A percentile compares a stretch with the other conserved stretches of the same genome.
phyloP scores from a whole-genome alignment of 176 grass and related monocot genomes.

The Urochloa ruziziensis region DNA sequence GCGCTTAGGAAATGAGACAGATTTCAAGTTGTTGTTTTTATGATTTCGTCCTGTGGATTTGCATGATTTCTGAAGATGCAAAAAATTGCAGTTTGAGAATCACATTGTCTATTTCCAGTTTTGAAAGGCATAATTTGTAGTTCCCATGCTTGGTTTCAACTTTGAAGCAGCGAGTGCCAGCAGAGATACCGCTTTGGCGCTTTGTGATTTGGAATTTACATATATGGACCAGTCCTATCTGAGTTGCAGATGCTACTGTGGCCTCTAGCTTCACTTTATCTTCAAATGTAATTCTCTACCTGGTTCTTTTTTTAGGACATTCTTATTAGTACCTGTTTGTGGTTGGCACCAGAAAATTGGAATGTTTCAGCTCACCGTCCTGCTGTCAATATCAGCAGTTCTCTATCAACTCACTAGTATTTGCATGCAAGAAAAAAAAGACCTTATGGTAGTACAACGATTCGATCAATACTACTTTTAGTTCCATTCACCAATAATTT shows the following conservation, averaged over 20 bases:
- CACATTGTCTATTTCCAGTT: background rate
- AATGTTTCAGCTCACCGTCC: background rate
- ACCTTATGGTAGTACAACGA: background rate
- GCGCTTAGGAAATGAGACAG: constrained; percentile 61
- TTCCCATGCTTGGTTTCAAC: background rate
- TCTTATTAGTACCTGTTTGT: background rate
- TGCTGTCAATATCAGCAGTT: background rate
- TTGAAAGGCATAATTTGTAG: background rate
- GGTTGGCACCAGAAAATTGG: background rate
- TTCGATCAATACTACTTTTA: background rate
- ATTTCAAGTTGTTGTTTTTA: background rate
- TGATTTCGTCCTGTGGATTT: background rate
- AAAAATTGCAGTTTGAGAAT: background rate
- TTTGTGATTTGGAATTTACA: background rate
- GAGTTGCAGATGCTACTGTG: background rate
- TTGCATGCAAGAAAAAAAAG: background rate
- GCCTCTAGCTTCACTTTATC: background rate
- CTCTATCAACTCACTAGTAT: background rate
- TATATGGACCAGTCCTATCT: background rate
- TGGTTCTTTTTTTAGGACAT: background rate
- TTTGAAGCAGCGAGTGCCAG: background rate
- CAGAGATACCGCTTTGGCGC: background rate
- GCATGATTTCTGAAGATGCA: background rate
- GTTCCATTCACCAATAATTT: no score
- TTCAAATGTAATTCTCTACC: background rate